Evolutionary conservation across 2,329 filamentous ascomycete genomes (phyloP).

Genomic region (Clarireedia monteithiana): DNA sequence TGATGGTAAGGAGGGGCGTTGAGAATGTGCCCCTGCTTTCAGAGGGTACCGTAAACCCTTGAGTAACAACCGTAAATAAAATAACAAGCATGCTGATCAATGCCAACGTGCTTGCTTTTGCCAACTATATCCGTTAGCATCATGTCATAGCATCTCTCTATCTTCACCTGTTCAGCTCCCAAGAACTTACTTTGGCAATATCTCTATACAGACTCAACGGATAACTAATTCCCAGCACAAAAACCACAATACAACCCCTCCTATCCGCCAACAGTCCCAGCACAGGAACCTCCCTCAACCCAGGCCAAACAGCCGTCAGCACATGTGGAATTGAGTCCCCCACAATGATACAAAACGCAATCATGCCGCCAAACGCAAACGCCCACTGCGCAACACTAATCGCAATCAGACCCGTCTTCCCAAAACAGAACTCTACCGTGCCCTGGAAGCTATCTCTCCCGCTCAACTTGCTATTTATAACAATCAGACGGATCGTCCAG

Average conservation of each 20-base stretch:
- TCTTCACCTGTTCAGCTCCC: background rate
- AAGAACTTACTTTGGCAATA: slow-evolving; percentile 73
- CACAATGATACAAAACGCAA: slow-evolving; percentile 95
- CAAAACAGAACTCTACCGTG: slow-evolving; percentile 94
- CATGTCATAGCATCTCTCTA: background rate
- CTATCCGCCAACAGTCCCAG: slow-evolving; percentile 77
- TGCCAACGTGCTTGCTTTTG: slow-evolving; percentile 90
- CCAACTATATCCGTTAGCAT: slow-evolving; percentile 50
- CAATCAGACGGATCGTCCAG: slow-evolving; percentile 96
- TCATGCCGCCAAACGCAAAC: slow-evolving; percentile 98
- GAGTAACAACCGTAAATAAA: slow-evolving; percentile 76
- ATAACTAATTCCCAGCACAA: slow-evolving; percentile 78
- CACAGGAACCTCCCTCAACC: slow-evolving; percentile 62
- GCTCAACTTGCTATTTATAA: slow-evolving; percentile 94
- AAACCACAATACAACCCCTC: slow-evolving; percentile 77
- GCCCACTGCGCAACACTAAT: slow-evolving; percentile 91
- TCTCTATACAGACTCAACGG: slow-evolving; percentile 91
- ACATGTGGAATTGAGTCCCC: slow-evolving; percentile 95
- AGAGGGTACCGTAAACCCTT: slow-evolving; percentile 66
- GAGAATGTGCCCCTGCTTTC: slow-evolving; percentile 66
- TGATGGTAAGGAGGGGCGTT: slow-evolving; percentile 66
- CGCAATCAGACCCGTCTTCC: slow-evolving; percentile 76
- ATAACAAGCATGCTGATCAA: slow-evolving; percentile 91
- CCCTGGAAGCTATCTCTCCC: slow-evolving; percentile 91
- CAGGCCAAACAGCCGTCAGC: slow-evolving; percentile 72